A percentile compares a stretch with the other conserved stretches of the same genome.
phyloP scores from a whole-genome alignment of 225 moss, liverwort and hornwort genomes.

The Asterella californica region DNA sequence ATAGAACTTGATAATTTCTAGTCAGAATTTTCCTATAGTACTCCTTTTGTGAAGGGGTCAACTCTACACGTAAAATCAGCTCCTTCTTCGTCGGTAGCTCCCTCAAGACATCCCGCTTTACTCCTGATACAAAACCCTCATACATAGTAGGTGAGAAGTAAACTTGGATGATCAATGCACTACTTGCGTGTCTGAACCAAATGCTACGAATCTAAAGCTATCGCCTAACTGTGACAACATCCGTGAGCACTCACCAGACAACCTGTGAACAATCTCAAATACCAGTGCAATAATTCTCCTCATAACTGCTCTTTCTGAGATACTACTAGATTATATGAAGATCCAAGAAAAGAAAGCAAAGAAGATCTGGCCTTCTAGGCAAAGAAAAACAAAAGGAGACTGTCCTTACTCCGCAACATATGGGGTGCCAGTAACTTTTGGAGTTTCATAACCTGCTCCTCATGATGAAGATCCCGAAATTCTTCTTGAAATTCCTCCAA shows the following conservation, averaged over 20 bases:
- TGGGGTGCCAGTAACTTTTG: slow-evolving; percentile 80
- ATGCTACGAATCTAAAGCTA: neutral
- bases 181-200: neutral
- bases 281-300: neutral
- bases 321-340: neutral
- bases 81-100: slow-evolving; percentile 94
- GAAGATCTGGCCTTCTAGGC: neutral
- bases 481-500: slow-evolving; percentile 89
- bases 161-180: neutral
- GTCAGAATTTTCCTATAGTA: slow-evolving; percentile 82
- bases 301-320: neutral
- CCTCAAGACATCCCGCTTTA: slow-evolving; percentile 90
- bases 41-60: slow-evolving; percentile 78
- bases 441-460: slow-evolving; percentile 84
- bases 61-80: slow-evolving; percentile 84
- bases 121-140: slow-evolving; percentile 41
- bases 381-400: neutral
- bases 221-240: neutral
- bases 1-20: slow-evolving; percentile 75
- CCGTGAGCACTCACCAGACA: neutral
- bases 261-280: neutral
- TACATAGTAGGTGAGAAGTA: neutral
- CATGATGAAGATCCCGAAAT: slow-evolving; percentile 88
- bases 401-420: slow-evolving; percentile 71
- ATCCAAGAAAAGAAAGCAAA: neutral